These are phyloP conservation scores for Silene latifolia DNA, from an alignment of 148 eudicot genomes.

Conservation along the genomic window DNA sequence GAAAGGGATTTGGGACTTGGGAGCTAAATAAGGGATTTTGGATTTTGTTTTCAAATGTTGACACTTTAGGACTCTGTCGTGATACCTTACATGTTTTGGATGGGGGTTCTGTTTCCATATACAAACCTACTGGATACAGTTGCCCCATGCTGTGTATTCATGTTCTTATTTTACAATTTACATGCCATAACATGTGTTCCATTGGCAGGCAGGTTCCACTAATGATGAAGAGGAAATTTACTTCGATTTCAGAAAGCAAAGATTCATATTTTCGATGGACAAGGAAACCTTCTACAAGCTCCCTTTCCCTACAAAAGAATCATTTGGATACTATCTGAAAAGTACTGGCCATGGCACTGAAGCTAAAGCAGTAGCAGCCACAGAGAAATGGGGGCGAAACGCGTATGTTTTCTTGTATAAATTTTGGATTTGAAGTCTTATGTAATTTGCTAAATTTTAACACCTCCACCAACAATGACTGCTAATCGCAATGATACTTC, in stretches of 20 bases:
- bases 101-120: background rate
- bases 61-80: background rate
- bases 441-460: background rate
- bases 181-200: conserved; percentile 15
- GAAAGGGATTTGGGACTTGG: background rate
- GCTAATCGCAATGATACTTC: background rate
- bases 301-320: conserved; percentile 87
- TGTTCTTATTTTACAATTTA: conserved; percentile 7
- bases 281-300: conserved; percentile 75
- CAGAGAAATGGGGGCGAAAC: conserved; percentile 95
- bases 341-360: conserved; percentile 89
- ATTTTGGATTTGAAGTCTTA: background rate
- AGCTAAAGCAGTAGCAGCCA: conserved; percentile 66
- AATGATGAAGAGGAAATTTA: conserved; percentile 62
- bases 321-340: conserved; percentile 79
- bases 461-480: background rate
- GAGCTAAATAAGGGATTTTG: background rate
- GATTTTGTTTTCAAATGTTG: background rate
- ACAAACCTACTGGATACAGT: background rate
- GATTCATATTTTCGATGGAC: conserved; percentile 72
- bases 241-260: conserved; percentile 93
- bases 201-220: conserved; percentile 47
- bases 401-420: conserved; percentile 41
- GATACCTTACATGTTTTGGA: background rate
- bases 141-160: background rate